Conservation (phyloP, 2,329 filamentous ascomycete genomes). For the Bretziella fagacearum region DNA sequence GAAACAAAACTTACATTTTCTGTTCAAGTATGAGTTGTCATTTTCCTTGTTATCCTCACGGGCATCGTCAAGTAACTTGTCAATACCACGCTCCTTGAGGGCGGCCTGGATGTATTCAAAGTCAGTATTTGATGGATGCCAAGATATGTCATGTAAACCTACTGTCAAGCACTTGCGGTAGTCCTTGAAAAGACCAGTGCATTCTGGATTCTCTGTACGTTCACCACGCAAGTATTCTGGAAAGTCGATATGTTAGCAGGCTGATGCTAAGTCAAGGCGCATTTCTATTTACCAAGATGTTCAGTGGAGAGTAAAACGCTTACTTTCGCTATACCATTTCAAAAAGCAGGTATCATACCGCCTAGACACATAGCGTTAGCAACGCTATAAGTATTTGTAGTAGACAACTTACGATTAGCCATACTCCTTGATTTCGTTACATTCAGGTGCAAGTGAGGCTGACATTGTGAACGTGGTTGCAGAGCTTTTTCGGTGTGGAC, state of each 20-base stretch:
- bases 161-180: slow-evolving; percentile 80
- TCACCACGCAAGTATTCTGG: slow-evolving; percentile 83
- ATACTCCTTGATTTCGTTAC: slow-evolving; percentile 91
- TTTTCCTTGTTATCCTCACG: slow-evolving; percentile 79
- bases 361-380: slow-evolving; percentile 29
- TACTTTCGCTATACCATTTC: slow-evolving; percentile 99
- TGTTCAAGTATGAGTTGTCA: slow-evolving; percentile 37
- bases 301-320: slow-evolving; percentile 19
- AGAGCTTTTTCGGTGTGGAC: neutral
- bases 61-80: slow-evolving; percentile 82
- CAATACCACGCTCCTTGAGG: slow-evolving; percentile 76
- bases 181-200: slow-evolving; percentile 66
- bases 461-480: slow-evolving; percentile 46
- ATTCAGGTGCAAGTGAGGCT: slow-evolving; percentile 83
- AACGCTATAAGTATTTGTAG: neutral
- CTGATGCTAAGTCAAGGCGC: too few relatives aligned
- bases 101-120: slow-evolving; percentile 41
- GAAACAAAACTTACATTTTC: slow-evolving; percentile 23
- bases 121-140: neutral
- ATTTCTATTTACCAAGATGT: too few relatives aligned
- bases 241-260: neutral
- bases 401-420: slow-evolving; percentile 19
- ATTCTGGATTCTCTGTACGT: slow-evolving; percentile 68
- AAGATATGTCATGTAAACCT: slow-evolving; percentile 20
- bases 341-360: slow-evolving; percentile 94